Conservation (phyloP, 306 rosid species). For the Biancaea sappan region DNA sequence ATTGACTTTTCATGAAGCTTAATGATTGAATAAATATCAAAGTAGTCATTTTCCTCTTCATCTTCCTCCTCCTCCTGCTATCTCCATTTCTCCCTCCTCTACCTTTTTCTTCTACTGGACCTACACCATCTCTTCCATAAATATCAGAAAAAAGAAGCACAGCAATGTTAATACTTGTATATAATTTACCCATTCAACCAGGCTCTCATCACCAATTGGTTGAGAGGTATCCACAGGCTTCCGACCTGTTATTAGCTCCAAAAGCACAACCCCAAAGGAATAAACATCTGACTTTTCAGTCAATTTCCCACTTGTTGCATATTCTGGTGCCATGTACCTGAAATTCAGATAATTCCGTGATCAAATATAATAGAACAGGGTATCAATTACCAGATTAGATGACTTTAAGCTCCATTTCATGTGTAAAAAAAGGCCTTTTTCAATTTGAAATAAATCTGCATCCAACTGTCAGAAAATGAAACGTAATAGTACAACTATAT, state of each 20-base stretch:
- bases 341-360: slow-evolving; percentile 36
- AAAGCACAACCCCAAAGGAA: slow-evolving; percentile 93
- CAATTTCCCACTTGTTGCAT: slow-evolving; percentile 97
- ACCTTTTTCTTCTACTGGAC: background rate
- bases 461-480: background rate
- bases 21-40: background rate
- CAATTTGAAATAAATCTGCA: background rate
- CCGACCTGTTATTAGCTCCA: slow-evolving; percentile 96
- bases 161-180: slow-evolving; percentile 3
- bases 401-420: background rate
- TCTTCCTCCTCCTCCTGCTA: background rate
- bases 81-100: background rate
- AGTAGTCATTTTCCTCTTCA: background rate
- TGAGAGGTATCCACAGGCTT: slow-evolving; percentile 93
- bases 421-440: background rate
- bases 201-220: slow-evolving; percentile 95
- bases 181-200: slow-evolving; percentile 94
- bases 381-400: background rate
- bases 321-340: slow-evolving; percentile 99
- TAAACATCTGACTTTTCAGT: slow-evolving; percentile 97
- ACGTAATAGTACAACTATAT: background rate
- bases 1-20: background rate
- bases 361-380: slow-evolving; percentile 29
- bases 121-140: background rate
- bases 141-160: background rate